phyloP scores from a whole-genome alignment of 805 yeast genomes.

The Saccharomyces mikatae region DNA sequence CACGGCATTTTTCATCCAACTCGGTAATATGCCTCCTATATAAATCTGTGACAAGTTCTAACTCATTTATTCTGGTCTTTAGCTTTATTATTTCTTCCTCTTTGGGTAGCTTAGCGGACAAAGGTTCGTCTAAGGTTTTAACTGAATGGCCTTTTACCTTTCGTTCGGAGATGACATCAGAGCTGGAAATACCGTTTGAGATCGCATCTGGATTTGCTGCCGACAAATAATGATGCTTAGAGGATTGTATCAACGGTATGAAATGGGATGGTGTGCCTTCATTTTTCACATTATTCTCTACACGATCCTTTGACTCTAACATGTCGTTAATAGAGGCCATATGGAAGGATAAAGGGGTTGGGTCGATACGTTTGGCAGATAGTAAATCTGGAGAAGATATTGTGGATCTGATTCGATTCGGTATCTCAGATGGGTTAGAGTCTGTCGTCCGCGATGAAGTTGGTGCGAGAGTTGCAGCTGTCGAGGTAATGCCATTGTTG shows the following conservation, averaged over 20 bases:
- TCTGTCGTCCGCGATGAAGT: not conserved
- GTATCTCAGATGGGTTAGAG: constrained; percentile 12
- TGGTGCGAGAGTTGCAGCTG: constrained; percentile 1
- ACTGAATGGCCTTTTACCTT: not conserved
- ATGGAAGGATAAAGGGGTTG: constrained; percentile 8
- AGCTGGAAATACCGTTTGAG: not conserved
- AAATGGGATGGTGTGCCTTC: not conserved
- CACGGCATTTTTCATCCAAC: constrained; percentile 43
- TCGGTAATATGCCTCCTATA: constrained; percentile 78
- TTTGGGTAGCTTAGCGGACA: constrained; percentile 14
- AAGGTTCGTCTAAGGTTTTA: not conserved
- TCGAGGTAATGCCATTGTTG: not conserved
- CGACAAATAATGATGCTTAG: not conserved
- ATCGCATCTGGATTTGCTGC: not conserved
- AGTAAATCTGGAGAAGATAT: constrained; percentile 10
- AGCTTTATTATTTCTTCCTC: constrained; percentile 37
- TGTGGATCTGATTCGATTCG: constrained; percentile 8
- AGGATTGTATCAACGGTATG: not conserved
- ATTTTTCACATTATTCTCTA: not conserved
- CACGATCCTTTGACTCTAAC: constrained; percentile 4
- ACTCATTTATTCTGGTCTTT: constrained; percentile 73
- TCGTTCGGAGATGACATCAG: not conserved
- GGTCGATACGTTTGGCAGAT: constrained; percentile 3
- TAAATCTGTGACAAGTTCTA: constrained; percentile 84
- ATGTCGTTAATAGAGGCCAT: constrained; percentile 18